Base-by-base conservation (phyloP, 352 stramenopile genomes). In the Phytophthora megakarya region DNA sequence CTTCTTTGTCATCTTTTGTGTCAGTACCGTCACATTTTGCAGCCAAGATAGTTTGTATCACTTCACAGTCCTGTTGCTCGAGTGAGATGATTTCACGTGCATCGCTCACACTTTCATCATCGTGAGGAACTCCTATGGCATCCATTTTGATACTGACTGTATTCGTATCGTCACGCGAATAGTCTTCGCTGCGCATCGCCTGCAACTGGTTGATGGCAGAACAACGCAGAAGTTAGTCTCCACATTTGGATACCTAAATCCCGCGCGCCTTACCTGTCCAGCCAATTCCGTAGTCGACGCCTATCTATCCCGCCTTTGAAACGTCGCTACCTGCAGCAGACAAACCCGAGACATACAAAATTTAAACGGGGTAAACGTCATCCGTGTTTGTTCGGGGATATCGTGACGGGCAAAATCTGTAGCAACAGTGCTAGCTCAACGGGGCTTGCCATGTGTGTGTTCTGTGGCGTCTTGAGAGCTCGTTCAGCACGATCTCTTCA, bases 311-410 rank as follows among this genome's bases (percentile, higher is more conserved):
- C 33, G 19, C 33, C 35, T 15, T 61, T 57, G 63, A 76, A 71
- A 57, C 37, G 64, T 63, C 58, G 53, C 47, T 43, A 19, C 26
- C 48, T 61, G 25, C 26, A 38, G 42, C 4, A 61, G 45, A 44
- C 10, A 60, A 47, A 55, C 15, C 23, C 43, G 39, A 42, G 35
- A 21, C 15, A 15, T 53, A 32, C 62, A 28, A 11, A 54, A 15
- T 55, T 56, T 51, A 25, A 59, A 65, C 33, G 54, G 58, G 53
- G 39, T 42, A 70, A 76, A 73, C 35, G 54, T 25, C 52, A 50
- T 13, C 60, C 40, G 63, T 65, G 49, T 70, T 50, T 66, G 49
- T 61, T 66, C 43, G 35, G 22, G 38, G 42, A 63, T 60, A 69
- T 49, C 46, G 53, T 6, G 32, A 48, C 47, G 21, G 45, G 33